Base-by-base conservation (phyloP, 257 asterid genomes). In the Thymus mandschuricus region DNA sequence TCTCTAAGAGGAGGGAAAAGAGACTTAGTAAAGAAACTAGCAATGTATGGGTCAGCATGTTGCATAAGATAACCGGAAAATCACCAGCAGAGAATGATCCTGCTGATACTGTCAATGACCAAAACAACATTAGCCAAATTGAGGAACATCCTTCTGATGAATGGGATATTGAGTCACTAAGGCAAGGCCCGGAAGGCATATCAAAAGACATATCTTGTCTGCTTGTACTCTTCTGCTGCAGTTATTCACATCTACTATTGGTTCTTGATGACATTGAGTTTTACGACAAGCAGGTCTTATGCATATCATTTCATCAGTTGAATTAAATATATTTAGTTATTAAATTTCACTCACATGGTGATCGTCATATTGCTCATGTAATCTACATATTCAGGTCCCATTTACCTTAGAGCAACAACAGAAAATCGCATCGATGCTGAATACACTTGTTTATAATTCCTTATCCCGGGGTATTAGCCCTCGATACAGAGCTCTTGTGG, bases 241-340 rank as follows among this genome's bases (percentile, higher is more conserved):
- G 86, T 75, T 94, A 94, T 78, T 91, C 96, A 3, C 99, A 94
- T 76, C 89, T 94, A 66, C 80, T 94, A 76, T 83, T 89, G 83
- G 88, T 94, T 81, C 97, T 94, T 55, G 97, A 91, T 79, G 99
- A 94, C 84, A 80, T 82, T 40, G 99, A 94, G 78, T 94, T 94
- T 81, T 94, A 91, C 70, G 97, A 94, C 72, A 91, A 91, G 80
- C 97, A 94, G 99, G 99, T 93, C 71, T 46, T 75, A 55, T 70
- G 76, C 66, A 41, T 51, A 38, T 52, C 31, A 33, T 66, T 77
- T 46, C 10, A 30, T 74, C 21, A 44, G 59, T 60, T 63, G 67
- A 52, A 51, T 49, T 34, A 66, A 15, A 27, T 49, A 8, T 71
- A 30, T 55, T 43, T 59, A 49, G 56, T 11, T 64, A 51, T 69